Percentiles rank a stretch among this genome's conserved stretches.
Evolutionary conservation across 2,329 filamentous ascomycete species (phyloP).

Genomic region (Dryadomyces quercus-mongolicae): DNA sequence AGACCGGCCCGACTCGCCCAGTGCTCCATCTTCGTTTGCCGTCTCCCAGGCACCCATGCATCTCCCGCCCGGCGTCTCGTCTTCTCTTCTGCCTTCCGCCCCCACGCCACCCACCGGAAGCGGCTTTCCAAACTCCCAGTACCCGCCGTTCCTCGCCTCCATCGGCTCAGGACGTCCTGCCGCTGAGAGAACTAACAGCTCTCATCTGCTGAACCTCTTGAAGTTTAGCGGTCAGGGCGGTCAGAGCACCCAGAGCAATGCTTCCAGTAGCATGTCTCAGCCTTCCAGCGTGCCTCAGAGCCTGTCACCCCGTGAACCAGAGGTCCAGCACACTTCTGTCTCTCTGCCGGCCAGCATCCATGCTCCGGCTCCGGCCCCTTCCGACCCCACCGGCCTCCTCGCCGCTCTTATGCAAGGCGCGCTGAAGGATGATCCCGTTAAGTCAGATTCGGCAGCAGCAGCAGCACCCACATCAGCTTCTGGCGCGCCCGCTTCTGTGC

Average conservation of each 20-base stretch:
- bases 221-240: conserved; percentile 35
- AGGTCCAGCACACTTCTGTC: conserved; percentile 16
- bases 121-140: conserved; percentile 26
- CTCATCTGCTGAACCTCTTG: conserved; percentile 43
- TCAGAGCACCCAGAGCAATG: not conserved
- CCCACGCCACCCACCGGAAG: conserved; percentile 31
- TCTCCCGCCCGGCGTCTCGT: conserved; percentile 1
- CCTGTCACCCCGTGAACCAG: conserved; percentile 16
- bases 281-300: not conserved
- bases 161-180: conserved; percentile 32
- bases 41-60: conserved; percentile 11
- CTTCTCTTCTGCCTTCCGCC: conserved; percentile 25
- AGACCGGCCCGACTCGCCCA: conserved; percentile 16
- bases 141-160: conserved; percentile 28
- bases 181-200: conserved; percentile 10
- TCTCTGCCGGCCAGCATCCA: conserved; percentile 28
- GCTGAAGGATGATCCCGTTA: conserved; percentile 27
- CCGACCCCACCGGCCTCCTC: conserved; percentile 45
- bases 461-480: conserved; percentile 13
- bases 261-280: not conserved
- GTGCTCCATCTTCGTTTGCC: conserved; percentile 10
- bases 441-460: conserved; percentile 13
- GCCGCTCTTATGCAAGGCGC: conserved; percentile 49
- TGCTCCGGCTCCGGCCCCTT: conserved; percentile 42
- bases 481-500: conserved; percentile 13